These are phyloP conservation scores for Saccharomycopsis sp. DNA, from an alignment of 805 yeast species.

Conservation along the genomic window DNA sequence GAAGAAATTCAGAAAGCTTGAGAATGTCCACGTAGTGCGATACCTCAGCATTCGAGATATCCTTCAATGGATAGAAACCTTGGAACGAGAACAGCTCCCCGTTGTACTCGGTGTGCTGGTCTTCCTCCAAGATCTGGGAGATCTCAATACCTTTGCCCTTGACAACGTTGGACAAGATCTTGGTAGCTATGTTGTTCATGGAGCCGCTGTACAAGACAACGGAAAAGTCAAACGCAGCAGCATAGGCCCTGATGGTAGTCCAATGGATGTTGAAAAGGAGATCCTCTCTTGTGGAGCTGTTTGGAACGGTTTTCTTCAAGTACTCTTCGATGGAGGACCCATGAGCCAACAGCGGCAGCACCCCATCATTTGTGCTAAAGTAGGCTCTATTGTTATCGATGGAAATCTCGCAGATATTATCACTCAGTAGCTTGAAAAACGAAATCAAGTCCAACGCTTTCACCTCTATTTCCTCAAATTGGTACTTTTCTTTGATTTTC, in stretches of 20 bases:
- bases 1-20: conserved; percentile 7
- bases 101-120: conserved; percentile 23
- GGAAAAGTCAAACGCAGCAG: conserved; percentile 30
- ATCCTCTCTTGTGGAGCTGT: conserved; percentile 18
- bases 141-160: conserved; percentile 31
- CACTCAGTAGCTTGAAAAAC: conserved; percentile 8
- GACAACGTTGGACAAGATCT: conserved; percentile 35
- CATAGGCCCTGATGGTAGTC: conserved; percentile 8
- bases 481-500: conserved; percentile 7
- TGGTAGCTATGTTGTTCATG: conserved; percentile 39
- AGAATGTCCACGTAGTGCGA: conserved; percentile 12
- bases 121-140: conserved; percentile 29
- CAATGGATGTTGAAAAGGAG: conserved; percentile 15
- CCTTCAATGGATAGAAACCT: conserved; percentile 34
- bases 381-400: conserved; percentile 6
- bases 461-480: conserved; percentile 4
- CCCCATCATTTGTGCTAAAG: background rate
- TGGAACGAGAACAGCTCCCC: conserved; percentile 21
- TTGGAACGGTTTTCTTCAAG: conserved; percentile 3
- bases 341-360: too few relatives aligned
- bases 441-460: conserved; percentile 12
- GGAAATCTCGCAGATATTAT: conserved; percentile 7
- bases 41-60: conserved; percentile 33
- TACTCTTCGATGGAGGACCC: conserved; percentile 10
- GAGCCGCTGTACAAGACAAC: conserved; percentile 30